These are phyloP conservation scores for Viola pubescens DNA, from an alignment of 441 rosid genomes.

Conservation along the genomic window DNA sequence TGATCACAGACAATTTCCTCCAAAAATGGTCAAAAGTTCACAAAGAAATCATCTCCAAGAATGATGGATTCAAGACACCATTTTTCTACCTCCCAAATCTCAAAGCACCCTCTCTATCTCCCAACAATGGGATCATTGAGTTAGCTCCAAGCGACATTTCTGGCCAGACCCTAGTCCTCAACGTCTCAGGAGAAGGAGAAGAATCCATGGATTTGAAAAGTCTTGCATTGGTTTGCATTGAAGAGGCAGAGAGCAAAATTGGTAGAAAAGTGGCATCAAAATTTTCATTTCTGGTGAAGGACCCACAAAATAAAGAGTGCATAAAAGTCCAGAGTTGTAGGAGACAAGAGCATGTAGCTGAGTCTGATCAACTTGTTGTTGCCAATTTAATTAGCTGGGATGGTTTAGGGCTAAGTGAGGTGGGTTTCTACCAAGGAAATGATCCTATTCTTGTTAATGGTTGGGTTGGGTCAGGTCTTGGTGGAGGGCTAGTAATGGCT, in stretches of 20 bases:
- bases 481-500: slow-evolving; percentile 37
- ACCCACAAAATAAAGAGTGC: slow-evolving; percentile 15
- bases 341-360: slow-evolving; percentile 17
- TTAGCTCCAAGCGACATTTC: slow-evolving; percentile 28
- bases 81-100: slow-evolving; percentile 45
- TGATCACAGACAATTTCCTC: slow-evolving; percentile 37
- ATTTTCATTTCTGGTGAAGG: slow-evolving; percentile 37
- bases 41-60: slow-evolving; percentile 22
- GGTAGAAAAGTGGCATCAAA: slow-evolving; percentile 16
- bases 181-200: not conserved
- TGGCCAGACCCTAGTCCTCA: not conserved
- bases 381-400: slow-evolving; percentile 25
- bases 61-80: slow-evolving; percentile 24
- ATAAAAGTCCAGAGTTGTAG: slow-evolving; percentile 30
- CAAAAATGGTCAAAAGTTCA: slow-evolving; percentile 55
- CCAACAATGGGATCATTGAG: slow-evolving; percentile 1
- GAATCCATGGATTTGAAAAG: not conserved
- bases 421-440: slow-evolving; percentile 33
- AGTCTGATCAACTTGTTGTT: slow-evolving; percentile 1
- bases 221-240: slow-evolving; percentile 24
- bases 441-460: slow-evolving; percentile 30
- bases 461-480: slow-evolving; percentile 40
- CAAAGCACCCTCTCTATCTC: slow-evolving; percentile 13
- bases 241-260: slow-evolving; percentile 25
- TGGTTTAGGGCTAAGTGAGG: slow-evolving; percentile 26